Evolutionary conservation across 2,329 filamentous ascomycete genomes (phyloP).

Genomic region (Paracoccidioides brasiliensis): DNA sequence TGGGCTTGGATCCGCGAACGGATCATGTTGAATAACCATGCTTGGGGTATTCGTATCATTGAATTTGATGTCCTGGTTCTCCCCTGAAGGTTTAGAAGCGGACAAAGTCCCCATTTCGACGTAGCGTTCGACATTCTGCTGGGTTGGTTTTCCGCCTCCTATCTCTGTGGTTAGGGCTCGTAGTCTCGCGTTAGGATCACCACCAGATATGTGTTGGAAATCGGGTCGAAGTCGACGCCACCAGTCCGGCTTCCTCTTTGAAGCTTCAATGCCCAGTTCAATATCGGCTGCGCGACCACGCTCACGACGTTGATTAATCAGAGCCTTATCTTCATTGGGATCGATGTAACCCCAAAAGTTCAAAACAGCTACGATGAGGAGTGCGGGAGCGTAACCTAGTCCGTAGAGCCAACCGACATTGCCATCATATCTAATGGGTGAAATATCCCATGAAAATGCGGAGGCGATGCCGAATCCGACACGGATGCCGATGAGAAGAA

Average conservation of each 20-base stretch:
- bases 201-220: slow-evolving; percentile 15
- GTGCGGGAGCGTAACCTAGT: slow-evolving; percentile 48
- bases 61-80: not conserved
- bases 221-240: slow-evolving; percentile 38
- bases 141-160: slow-evolving; percentile 20
- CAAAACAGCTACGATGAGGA: slow-evolving; percentile 35
- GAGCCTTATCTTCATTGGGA: slow-evolving; percentile 56
- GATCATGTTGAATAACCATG: not conserved
- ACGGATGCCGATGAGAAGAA: slow-evolving; percentile 41
- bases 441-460: slow-evolving; percentile 47
- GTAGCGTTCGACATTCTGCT: slow-evolving; percentile 16
- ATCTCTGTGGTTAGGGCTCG: slow-evolving; percentile 24
- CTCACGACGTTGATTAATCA: slow-evolving; percentile 50
- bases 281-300: slow-evolving; percentile 45
- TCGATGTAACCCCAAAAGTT: slow-evolving; percentile 43
- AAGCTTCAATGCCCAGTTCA: slow-evolving; percentile 44
- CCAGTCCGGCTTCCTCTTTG: slow-evolving; percentile 48
- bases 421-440: slow-evolving; percentile 43
- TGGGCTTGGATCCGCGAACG: not conserved
- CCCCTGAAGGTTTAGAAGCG: slow-evolving; percentile 4
- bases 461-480: slow-evolving; percentile 48
- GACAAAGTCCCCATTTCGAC: slow-evolving; percentile 28
- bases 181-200: slow-evolving; percentile 17
- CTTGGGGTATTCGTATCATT: slow-evolving; percentile 3
- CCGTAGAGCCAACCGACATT: slow-evolving; percentile 45